These are phyloP conservation scores for Massospora cicadina DNA, from an alignment of 371 early-diverging fungal genomes.

Conservation along the genomic window DNA sequence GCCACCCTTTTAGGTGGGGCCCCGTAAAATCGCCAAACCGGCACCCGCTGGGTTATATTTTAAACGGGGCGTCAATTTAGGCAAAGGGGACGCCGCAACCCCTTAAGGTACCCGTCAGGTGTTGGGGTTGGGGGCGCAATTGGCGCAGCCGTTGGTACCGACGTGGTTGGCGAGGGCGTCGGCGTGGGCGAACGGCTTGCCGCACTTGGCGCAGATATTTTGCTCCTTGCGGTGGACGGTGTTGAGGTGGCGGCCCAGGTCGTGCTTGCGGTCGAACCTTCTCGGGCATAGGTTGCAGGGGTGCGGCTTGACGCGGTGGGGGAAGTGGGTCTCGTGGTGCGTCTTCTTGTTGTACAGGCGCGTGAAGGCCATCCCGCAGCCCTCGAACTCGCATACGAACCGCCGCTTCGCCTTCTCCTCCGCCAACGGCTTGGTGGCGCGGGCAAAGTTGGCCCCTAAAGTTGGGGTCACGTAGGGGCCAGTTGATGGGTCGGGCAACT, in stretches of 20 bases:
- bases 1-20: too few species aligned
- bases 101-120: too few species aligned
- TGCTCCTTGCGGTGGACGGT: constrained; percentile 16
- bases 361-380: constrained; percentile 43
- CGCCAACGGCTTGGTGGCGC: not conserved
- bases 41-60: too few species aligned
- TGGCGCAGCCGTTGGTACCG: too few species aligned
- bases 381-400: constrained; percentile 26
- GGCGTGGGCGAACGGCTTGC: not conserved
- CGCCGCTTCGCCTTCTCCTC: not conserved
- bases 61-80: too few species aligned
- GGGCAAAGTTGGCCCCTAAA: not conserved
- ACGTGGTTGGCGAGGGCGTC: not conserved
- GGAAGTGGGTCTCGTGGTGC: constrained; percentile 47
- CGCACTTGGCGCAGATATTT: not conserved
- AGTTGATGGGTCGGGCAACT: not conserved
- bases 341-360: constrained; percentile 53
- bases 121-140: too few species aligned
- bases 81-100: too few species aligned
- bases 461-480: not conserved
- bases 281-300: constrained; percentile 15
- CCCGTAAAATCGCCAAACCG: too few species aligned
- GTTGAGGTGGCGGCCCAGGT: constrained; percentile 20
- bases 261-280: constrained; percentile 22
- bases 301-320: constrained; percentile 16